These are phyloP conservation scores for Cymbidium sinense DNA, from an alignment of 106 monocot genomes.

Conservation along the genomic window DNA sequence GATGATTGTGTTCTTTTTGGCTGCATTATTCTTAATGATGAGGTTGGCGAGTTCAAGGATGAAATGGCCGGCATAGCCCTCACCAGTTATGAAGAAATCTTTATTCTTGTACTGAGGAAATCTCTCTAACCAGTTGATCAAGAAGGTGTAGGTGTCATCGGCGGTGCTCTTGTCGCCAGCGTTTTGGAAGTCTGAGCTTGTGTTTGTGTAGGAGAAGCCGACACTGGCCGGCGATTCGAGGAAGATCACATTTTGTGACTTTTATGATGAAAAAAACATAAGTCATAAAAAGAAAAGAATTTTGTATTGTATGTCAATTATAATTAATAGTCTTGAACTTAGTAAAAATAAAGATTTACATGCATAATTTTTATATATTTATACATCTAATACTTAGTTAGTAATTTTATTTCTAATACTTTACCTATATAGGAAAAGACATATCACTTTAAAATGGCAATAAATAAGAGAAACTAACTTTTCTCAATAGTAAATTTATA, in stretches of 20 bases:
- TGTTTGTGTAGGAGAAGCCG: constrained; percentile 32
- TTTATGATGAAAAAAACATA: not conserved
- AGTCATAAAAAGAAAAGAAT: too few relatives aligned
- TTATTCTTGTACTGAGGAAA: constrained; percentile 28
- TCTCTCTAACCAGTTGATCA: constrained; percentile 33
- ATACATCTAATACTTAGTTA: too few relatives aligned
- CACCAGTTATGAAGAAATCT: constrained; percentile 13
- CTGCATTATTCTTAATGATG: constrained; percentile 16
- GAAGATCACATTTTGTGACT: constrained; percentile 36
- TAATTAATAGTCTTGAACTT: too few relatives aligned
- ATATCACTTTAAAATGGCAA: too few relatives aligned
- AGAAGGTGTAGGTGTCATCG: constrained; percentile 20
- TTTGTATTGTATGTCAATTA: too few relatives aligned
- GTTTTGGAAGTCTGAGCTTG: constrained; percentile 14
- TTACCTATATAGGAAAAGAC: too few relatives aligned
- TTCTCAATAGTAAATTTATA: too few relatives aligned
- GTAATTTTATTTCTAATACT: too few relatives aligned
- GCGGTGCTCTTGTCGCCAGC: constrained; percentile 24
- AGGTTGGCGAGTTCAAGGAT: constrained; percentile 24
- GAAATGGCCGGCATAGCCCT: constrained; percentile 26
- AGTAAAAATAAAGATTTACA: too few relatives aligned
- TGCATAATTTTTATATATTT: too few relatives aligned
- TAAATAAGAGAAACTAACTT: too few relatives aligned
- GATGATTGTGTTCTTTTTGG: constrained; percentile 14
- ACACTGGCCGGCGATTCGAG: constrained; percentile 34